phyloP scores from a whole-genome alignment of 2,329 filamentous ascomycete genomes.

The Microsporum ferrugineum region DNA sequence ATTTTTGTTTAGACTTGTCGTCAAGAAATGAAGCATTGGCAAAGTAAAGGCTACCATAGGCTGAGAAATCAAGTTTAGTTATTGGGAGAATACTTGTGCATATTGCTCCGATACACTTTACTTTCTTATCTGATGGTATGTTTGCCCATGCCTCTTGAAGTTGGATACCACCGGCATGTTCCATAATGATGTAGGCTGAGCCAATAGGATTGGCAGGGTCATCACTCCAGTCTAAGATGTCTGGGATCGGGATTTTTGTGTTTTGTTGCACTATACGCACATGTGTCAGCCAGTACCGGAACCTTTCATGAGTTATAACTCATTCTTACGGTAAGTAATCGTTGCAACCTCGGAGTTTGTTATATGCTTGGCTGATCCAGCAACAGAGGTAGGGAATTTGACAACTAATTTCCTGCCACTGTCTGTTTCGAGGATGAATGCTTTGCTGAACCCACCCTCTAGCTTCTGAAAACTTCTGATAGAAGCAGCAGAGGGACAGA shows the following conservation, averaged over 20 bases:
- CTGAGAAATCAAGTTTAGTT: conserved; percentile 22
- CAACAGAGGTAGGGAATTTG: conserved; percentile 30
- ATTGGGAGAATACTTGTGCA: conserved; percentile 10
- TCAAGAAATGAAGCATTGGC: conserved; percentile 16
- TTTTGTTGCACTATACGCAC: conserved; percentile 23
- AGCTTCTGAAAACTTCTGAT: conserved; percentile 32
- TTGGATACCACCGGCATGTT: conserved; percentile 25
- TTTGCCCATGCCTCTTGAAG: conserved; percentile 24
- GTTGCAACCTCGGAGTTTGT: conserved; percentile 31
- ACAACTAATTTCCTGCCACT: conserved; percentile 31
- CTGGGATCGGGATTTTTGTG: conserved; percentile 33
- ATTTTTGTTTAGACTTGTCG: conserved; percentile 10
- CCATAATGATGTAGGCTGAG: conserved; percentile 33
- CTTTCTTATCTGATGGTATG: conserved; percentile 22
- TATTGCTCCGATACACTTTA: conserved; percentile 14
- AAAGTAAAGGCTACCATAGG: conserved; percentile 30
- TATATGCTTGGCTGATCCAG: conserved; percentile 13
- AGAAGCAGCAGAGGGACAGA: conserved; percentile 26
- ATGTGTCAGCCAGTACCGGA: background rate
- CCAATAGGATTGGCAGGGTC: conserved; percentile 25
- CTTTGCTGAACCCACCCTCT: conserved; percentile 37
- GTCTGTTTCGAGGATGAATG: conserved; percentile 35
- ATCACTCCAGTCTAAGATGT: conserved; percentile 34
- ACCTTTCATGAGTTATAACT: background rate
- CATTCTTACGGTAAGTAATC: conserved; percentile 30